A percentile compares a stretch with the other conserved stretches of the same genome.
These are phyloP conservation scores for Termitomyces heimii DNA, from an alignment of 768 basidiomycete genomes.

Conservation along the genomic window DNA sequence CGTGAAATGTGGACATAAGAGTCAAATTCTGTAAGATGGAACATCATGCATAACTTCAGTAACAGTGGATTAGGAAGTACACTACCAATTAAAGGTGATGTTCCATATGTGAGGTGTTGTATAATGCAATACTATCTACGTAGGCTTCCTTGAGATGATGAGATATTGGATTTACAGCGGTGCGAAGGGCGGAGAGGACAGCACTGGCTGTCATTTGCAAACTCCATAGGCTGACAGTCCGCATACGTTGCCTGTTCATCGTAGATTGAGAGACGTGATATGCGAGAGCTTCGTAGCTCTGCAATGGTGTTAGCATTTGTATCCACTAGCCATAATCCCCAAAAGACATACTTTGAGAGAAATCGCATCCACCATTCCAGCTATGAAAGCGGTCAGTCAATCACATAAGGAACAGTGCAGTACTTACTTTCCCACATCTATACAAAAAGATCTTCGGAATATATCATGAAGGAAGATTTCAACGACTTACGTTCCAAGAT, in stretches of 20 bases:
- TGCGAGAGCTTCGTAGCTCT: slow-evolving; percentile 90
- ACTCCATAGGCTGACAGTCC: slow-evolving; percentile 91
- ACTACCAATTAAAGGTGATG: slow-evolving; percentile 4
- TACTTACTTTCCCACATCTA: slow-evolving; percentile 88
- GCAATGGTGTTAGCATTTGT: slow-evolving; percentile 2
- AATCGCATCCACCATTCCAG: slow-evolving; percentile 89
- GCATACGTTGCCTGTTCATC: slow-evolving; percentile 78
- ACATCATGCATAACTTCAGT: background rate
- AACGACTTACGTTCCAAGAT: slow-evolving; percentile 79
- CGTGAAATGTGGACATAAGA: background rate
- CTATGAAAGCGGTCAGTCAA: slow-evolving; percentile 31
- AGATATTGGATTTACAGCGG: slow-evolving; percentile 66
- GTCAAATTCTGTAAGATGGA: background rate
- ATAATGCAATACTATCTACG: slow-evolving; percentile 22
- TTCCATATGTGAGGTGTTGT: slow-evolving; percentile 10
- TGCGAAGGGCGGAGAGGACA: slow-evolving; percentile 74
- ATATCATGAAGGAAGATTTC: slow-evolving; percentile 1
- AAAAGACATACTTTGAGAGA: slow-evolving; percentile 59
- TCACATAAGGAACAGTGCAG: background rate
- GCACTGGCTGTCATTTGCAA: slow-evolving; percentile 89
- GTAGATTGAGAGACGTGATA: slow-evolving; percentile 91
- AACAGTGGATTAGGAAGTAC: background rate
- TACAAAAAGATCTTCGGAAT: slow-evolving; percentile 9
- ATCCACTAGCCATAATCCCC: background rate
- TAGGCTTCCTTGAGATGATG: slow-evolving; percentile 41